Conservation (phyloP, 2,329 filamentous ascomycete species). For the Trichoderma sp. region DNA sequence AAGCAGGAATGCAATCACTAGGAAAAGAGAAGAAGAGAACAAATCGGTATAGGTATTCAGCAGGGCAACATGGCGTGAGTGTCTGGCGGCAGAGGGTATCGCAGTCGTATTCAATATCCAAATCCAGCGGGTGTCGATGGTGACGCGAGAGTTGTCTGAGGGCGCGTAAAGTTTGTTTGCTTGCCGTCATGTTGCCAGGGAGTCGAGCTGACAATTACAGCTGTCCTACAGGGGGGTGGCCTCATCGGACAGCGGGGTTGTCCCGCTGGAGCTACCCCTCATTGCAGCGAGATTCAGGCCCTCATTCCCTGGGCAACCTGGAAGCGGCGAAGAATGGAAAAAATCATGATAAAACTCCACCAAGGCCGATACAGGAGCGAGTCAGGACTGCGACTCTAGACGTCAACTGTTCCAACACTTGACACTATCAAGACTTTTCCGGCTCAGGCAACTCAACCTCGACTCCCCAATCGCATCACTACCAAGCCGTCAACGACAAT, state of each 20-base stretch:
- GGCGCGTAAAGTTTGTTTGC: conserved; percentile 22
- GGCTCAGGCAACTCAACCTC: too few relatives aligned
- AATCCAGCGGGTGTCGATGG: conserved; percentile 5
- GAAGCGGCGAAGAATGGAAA: background rate
- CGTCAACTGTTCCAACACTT: background rate
- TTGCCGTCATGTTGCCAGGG: conserved; percentile 19
- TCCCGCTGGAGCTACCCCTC: conserved; percentile 31
- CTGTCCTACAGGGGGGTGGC: conserved; percentile 33
- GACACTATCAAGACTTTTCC: background rate
- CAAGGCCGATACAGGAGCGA: conserved; percentile 27
- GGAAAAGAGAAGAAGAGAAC: background rate
- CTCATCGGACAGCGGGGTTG: conserved; percentile 38
- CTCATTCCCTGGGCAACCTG: conserved; percentile 1
- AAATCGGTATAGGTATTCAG: conserved; percentile 6
- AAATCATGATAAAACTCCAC: conserved; percentile 6
- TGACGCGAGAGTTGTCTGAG: background rate
- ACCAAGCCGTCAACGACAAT: background rate
- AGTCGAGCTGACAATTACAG: conserved; percentile 26
- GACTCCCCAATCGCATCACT: background rate
- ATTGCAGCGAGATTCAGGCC: background rate
- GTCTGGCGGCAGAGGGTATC: background rate
- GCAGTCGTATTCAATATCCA: background rate
- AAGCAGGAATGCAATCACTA: background rate
- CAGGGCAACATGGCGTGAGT: conserved; percentile 3
- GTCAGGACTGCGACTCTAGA: conserved; percentile 10